Evolutionary conservation across 75 land plant species (phyloP).

Genomic region (Picea sitchensis): DNA sequence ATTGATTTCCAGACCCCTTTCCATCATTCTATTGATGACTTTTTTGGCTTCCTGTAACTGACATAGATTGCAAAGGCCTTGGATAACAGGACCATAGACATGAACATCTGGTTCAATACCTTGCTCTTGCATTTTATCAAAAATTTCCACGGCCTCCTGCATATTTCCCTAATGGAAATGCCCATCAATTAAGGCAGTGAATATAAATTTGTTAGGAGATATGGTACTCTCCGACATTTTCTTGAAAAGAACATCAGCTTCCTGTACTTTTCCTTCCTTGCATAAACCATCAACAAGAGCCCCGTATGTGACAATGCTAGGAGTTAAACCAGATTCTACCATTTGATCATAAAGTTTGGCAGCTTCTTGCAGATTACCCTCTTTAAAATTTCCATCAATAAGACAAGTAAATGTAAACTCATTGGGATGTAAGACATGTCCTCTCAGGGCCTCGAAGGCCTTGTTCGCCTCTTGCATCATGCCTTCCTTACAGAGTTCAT

Average conservation of each 20-base stretch:
- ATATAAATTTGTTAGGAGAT: constrained; percentile 33
- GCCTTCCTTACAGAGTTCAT: constrained; percentile 53
- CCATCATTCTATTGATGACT: constrained; percentile 37
- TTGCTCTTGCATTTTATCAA: constrained; percentile 38
- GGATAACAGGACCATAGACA: constrained; percentile 47
- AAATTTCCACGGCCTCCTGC: constrained; percentile 26
- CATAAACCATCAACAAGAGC: constrained; percentile 52
- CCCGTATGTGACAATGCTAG: constrained; percentile 44
- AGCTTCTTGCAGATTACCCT: constrained; percentile 38
- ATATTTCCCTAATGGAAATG: constrained; percentile 27
- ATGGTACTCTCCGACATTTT: constrained; percentile 32
- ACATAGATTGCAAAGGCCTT: constrained; percentile 39
- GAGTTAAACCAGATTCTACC: constrained; percentile 22
- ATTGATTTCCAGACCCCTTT: constrained; percentile 22
- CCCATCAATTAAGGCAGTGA: constrained; percentile 55
- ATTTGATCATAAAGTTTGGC: constrained; percentile 37
- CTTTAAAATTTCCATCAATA: constrained; percentile 43
- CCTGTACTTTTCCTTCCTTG: constrained; percentile 30
- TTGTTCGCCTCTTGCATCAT: constrained; percentile 35
- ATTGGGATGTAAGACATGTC: constrained; percentile 34
- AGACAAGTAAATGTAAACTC: constrained; percentile 45
- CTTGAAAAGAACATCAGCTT: constrained; percentile 44
- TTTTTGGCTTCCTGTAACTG: constrained; percentile 39
- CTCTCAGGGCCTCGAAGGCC: constrained; percentile 42
- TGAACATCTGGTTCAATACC: constrained; percentile 37